phyloP scores from a whole-genome alignment of 139 green algal species.

The Pseudopediastrum boryanum region DNA sequence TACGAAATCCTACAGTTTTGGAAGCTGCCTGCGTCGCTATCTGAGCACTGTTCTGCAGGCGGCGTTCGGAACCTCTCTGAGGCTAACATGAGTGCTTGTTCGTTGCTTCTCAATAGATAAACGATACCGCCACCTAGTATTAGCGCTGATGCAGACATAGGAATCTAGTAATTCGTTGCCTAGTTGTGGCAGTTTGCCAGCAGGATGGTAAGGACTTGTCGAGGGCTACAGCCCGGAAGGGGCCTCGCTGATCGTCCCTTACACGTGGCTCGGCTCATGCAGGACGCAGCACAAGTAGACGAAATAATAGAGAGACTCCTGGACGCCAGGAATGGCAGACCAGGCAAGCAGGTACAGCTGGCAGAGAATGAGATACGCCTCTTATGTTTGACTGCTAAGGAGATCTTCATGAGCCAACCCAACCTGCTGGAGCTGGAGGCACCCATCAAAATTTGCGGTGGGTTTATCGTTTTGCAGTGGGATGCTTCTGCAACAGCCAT shows the following conservation, averaged over 20 bases:
- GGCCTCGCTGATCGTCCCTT: neutral
- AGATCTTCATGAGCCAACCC: constrained; percentile 96
- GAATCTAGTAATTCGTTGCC: no score
- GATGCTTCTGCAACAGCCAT: neutral
- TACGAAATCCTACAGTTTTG: no score
- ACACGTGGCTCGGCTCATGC: neutral
- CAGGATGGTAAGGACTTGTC: no score
- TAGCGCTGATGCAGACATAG: no score
- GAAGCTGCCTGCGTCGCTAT: no score
- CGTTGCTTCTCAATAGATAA: no score
- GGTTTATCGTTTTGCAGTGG: constrained; percentile 4
- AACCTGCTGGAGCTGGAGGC: constrained; percentile 98
- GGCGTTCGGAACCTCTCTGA: no score
- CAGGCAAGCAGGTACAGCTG: constrained; percentile 95
- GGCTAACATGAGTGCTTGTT: no score
- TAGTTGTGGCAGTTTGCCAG: no score
- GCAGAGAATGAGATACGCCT: constrained; percentile 92
- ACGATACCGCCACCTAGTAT: no score
- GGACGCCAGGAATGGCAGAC: constrained; percentile 84
- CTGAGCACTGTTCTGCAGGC: no score
- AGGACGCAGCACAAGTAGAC: constrained; percentile 75
- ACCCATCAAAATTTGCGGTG: constrained; percentile 99
- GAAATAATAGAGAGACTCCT: constrained; percentile 95
- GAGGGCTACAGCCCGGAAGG: neutral
- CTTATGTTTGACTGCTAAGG: constrained; percentile 92